Evolutionary conservation across 768 basidiomycete species (phyloP), one percentile per base, ranked within the genome.

Genomic region (Dioszegia crocea): DNA sequence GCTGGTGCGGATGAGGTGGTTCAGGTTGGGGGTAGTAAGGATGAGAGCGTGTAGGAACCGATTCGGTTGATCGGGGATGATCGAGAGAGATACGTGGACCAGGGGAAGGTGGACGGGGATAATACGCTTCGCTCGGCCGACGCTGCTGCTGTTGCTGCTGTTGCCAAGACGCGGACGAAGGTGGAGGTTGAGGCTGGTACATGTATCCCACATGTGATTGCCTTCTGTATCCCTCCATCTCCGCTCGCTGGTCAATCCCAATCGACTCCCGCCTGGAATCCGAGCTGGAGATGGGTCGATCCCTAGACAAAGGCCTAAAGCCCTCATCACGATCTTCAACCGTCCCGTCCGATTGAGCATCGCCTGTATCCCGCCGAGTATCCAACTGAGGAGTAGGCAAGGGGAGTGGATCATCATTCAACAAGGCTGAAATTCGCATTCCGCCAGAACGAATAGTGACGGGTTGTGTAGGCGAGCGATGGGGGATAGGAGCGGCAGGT

Each of bases 271-370:
- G 51, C 17, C 51, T 38, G 11, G 21, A 10, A 29, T 53, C 14
- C 33, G 33, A 33, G 6, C 6, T n/a, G 14, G 33, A n/a, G 6
- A 23, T n/a, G 10, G 51, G 51, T 16, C 16, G 33, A 26, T 14
- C 51, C 14, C 51, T 36, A 5, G 51, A 40, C 10, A 11, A 6
- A 2, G 51, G 51, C 21, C 51, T 10, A 4, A 29, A 17, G 6
- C 17, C 60, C 8, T 49, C 58, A 43, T 66, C 66, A 29, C 60
- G 33, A 24, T 73, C 71, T 19, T 67, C 66, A 10, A 67, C 64
- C 2, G 71, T 73, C 16, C 63, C 68, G 50, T 73, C 71, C 9
- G 71, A 73, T 2, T 60, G 66, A 16, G 62, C 66, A 56, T 70
- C 71, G 9, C 56, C 60, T 33, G 59, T 51, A 17, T 48, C 57